phyloP scores from a whole-genome alignment of 2,329 filamentous ascomycete species.

The Harringtonia aguacate region DNA sequence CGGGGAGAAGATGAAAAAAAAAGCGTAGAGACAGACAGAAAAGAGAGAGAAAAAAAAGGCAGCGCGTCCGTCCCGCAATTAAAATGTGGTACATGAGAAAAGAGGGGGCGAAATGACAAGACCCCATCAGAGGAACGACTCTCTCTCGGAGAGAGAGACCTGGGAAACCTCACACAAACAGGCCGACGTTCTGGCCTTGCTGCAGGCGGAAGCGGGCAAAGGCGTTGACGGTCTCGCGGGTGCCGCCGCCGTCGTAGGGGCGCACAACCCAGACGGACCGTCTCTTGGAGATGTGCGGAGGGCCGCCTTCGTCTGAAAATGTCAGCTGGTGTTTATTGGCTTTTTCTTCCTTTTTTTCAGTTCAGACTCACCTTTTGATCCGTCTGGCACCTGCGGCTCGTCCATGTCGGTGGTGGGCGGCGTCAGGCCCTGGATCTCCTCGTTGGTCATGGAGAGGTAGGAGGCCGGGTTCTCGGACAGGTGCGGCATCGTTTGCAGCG shows the following conservation, averaged over 20 bases:
- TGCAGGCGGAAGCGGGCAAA: constrained; percentile 15
- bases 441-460: constrained; percentile 16
- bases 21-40: background rate
- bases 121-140: too few relatives aligned
- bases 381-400: background rate
- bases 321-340: background rate
- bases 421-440: constrained; percentile 1
- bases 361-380: background rate
- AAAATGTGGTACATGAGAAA: too few relatives aligned
- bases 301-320: constrained; percentile 2
- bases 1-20: too few relatives aligned
- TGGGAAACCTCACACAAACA: constrained; percentile 16
- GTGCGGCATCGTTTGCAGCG: constrained; percentile 9
- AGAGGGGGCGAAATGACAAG: too few relatives aligned
- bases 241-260: constrained; percentile 15
- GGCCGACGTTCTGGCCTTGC: constrained; percentile 13
- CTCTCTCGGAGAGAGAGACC: too few relatives aligned
- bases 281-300: constrained; percentile 6
- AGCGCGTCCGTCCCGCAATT: too few relatives aligned
- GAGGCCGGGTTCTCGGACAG: constrained; percentile 15
- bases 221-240: constrained; percentile 13
- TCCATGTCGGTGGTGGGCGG: background rate
- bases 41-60: background rate
- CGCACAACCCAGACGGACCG: constrained; percentile 20
- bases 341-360: too few relatives aligned